A percentile compares a stretch with the other conserved stretches of the same genome.
These are phyloP conservation scores for Pyronema domesticum DNA, from an alignment of 495 filamentous ascomycete genomes.

Conservation along the genomic window DNA sequence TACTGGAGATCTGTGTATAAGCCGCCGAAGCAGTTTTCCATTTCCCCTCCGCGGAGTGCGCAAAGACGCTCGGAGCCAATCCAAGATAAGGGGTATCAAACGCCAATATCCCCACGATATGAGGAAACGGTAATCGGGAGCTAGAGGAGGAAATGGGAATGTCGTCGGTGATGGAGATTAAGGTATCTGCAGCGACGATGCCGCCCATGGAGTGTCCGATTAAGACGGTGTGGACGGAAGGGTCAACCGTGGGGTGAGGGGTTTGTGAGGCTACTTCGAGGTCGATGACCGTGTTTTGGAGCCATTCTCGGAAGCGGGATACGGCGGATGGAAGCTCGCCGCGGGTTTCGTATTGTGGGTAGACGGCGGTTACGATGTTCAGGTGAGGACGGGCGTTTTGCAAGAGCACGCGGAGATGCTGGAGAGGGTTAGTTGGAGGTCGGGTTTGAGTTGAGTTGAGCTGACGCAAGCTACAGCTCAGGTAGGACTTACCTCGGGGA, in stretches of 20 bases:
- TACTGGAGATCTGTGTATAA: slow-evolving; percentile 41
- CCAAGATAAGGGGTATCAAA: slow-evolving; percentile 94
- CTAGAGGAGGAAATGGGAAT: slow-evolving; percentile 12
- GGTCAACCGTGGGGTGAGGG: slow-evolving; percentile 72
- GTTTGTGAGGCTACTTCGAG: slow-evolving; percentile 72
- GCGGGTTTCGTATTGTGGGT: slow-evolving; percentile 82
- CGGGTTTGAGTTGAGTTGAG: no score
- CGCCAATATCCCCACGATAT: slow-evolving; percentile 69
- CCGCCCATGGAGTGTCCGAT: slow-evolving; percentile 94
- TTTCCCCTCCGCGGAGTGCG: slow-evolving; percentile 73
- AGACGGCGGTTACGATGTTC: slow-evolving; percentile 49
- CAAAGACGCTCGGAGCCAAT: slow-evolving; percentile 72
- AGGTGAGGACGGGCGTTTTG: slow-evolving; percentile 56
- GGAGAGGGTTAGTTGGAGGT: slow-evolving; percentile 26
- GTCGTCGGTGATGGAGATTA: slow-evolving; percentile 35
- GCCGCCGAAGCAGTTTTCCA: slow-evolving; percentile 56
- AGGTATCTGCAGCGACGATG: slow-evolving; percentile 79
- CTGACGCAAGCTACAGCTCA: not conserved
- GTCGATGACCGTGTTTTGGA: slow-evolving; percentile 83
- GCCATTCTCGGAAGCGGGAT: slow-evolving; percentile 70
- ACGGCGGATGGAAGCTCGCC: slow-evolving; percentile 75
- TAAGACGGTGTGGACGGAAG: slow-evolving; percentile 66
- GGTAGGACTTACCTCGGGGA: slow-evolving; percentile 12
- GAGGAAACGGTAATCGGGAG: slow-evolving; percentile 40
- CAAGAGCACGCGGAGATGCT: slow-evolving; percentile 52